Evolutionary conservation across 2,329 filamentous ascomycete species (phyloP).

Genomic region (Pleoardoris graminearum): DNA sequence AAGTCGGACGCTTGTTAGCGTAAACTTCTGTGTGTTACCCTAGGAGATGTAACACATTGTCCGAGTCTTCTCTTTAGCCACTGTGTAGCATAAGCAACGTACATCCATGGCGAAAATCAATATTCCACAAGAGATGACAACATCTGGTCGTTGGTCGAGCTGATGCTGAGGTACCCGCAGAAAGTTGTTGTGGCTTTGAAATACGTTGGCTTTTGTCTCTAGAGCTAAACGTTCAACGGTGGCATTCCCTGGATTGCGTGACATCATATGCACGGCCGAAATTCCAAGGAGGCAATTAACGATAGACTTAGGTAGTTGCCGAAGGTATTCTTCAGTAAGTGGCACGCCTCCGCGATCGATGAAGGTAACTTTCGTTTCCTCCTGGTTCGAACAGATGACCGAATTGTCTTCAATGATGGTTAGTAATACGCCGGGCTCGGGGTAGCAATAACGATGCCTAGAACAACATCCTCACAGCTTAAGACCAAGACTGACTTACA

Average conservation of each 20-base stretch:
- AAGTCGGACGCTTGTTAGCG: too few relatives aligned
- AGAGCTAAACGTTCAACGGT: conserved; percentile 21
- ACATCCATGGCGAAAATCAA: conserved; percentile 33
- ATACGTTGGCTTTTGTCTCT: conserved; percentile 25
- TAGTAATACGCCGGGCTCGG: too few relatives aligned
- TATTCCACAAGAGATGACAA: conserved; percentile 16
- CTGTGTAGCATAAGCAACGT: conserved; percentile 6
- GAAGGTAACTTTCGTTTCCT: conserved; percentile 9
- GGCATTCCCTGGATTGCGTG: conserved; percentile 18
- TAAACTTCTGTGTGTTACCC: too few relatives aligned
- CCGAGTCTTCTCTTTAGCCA: too few relatives aligned
- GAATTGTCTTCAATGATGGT: too few relatives aligned
- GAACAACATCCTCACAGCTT: too few relatives aligned
- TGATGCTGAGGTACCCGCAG: conserved; percentile 19
- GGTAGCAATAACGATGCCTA: too few relatives aligned
- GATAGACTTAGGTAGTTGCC: conserved; percentile 20
- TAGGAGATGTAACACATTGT: too few relatives aligned
- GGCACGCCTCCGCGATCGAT: conserved; percentile 15
- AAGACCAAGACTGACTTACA: conserved; percentile 15
- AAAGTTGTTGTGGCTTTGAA: conserved; percentile 20
- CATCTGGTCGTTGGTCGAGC: conserved; percentile 16
- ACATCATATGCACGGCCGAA: conserved; percentile 27
- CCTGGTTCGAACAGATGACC: conserved; percentile 14
- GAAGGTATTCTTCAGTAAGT: conserved; percentile 15
- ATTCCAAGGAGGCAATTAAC: conserved; percentile 26